Conservation (phyloP, 495 filamentous ascomycete genomes). For the Astrothelium subdiscretum region DNA sequence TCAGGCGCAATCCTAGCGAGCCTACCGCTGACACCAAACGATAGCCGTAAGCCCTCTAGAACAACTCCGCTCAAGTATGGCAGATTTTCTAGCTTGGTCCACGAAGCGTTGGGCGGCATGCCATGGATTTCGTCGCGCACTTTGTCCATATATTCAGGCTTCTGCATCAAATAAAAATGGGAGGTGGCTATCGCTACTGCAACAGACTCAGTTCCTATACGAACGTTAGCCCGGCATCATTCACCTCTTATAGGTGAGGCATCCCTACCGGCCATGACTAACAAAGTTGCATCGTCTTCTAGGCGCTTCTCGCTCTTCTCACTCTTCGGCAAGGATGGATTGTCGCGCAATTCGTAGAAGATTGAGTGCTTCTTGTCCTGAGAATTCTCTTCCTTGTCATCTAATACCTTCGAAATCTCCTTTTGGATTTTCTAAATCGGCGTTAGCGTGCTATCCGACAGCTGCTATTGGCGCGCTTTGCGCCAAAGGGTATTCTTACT, state of each 20-base stretch:
- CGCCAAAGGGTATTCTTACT: not conserved
- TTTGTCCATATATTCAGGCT: slow-evolving; percentile 4
- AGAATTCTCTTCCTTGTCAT: not conserved
- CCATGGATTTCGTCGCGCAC: slow-evolving; percentile 11
- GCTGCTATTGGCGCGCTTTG: not conserved
- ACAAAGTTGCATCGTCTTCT: slow-evolving; percentile 12
- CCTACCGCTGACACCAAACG: slow-evolving; percentile 4
- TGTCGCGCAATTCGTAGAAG: slow-evolving; percentile 8
- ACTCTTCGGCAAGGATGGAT: slow-evolving; percentile 6
- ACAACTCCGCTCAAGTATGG: slow-evolving; percentile 39
- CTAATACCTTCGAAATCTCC: not conserved
- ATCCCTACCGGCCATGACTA: slow-evolving; percentile 13
- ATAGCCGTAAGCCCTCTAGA: slow-evolving; percentile 36
- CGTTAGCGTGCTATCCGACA: not conserved
- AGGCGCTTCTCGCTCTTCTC: slow-evolving; percentile 14
- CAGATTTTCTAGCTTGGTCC: slow-evolving; percentile 36
- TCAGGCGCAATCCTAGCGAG: slow-evolving; percentile 9
- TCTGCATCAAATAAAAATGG: slow-evolving; percentile 12
- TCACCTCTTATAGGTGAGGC: not conserved
- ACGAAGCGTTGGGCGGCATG: slow-evolving; percentile 13
- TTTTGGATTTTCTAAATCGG: not conserved
- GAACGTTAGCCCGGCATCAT: not conserved
- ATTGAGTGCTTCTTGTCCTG: not conserved
- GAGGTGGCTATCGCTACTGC: slow-evolving; percentile 10
- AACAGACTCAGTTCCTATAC: slow-evolving; percentile 9